Base-by-base conservation (phyloP, 148 eudicot species). In the Mesembryanthemum crystallinum region DNA sequence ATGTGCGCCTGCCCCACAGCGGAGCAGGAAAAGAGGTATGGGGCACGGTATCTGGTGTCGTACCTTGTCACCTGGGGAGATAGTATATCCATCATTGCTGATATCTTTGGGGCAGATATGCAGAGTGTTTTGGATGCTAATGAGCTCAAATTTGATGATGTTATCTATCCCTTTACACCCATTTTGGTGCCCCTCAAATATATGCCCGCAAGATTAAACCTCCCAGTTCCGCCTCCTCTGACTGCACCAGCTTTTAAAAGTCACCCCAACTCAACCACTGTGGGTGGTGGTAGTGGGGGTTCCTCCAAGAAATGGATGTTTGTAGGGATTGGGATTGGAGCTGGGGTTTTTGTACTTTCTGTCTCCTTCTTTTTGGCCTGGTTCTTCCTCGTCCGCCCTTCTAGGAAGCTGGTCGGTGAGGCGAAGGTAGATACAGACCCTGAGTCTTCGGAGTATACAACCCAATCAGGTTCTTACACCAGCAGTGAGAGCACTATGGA, bases 1-100 rank as follows among this genome's bases (percentile, higher is more conserved):
- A 82, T 86, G 81, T 91, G 98, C 64, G 98, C 96, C 13, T 93
- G 98, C 39, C 92, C 96, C 6, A 78, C 92, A 9, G 8, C 61
- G 10, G 76, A 81, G 23, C 98, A 91, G 78, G 74, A 77, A 7
- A 76, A 11, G 3, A 76, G 15, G 3, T 68, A 43, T 3, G 88
- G 89, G 5, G 67, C 80, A 70, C 83, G 73, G 77, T 86, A 73
- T 80, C 77, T 93, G 52, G 83, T 91, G 57, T 75, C 85, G 21
- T 91, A 88, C 73, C 71, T 84, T 8, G 80, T 82, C 47, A 71
- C 71, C 0, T 72, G 74, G 85, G 84, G 86, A 0, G 87, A 93
- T 37, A 18, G 2, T 21, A 0, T 84, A 4, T 20, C 62, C 1
- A 20, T 47, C 10, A 82, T 93, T 49, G 87, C 87, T 27, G 37